Evolutionary conservation across 169 alveolate species (phyloP), one percentile per base, ranked within the genome.

Genomic region (Plasmodium vinckei): DNA sequence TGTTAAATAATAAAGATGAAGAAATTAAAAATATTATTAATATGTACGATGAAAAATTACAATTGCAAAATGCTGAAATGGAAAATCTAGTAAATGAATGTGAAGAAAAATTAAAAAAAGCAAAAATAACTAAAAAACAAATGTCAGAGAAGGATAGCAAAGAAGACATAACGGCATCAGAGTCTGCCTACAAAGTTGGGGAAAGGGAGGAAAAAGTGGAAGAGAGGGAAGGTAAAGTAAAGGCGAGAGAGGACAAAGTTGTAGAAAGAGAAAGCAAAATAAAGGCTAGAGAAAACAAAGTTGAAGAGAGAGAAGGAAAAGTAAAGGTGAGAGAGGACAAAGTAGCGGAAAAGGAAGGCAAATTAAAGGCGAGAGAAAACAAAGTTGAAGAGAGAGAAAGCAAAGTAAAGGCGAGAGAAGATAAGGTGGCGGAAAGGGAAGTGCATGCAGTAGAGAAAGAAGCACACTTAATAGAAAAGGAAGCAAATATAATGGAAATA

Each of bases 51-150:
- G 68, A 75, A 67, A 60, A 49, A 39, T 33, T 73, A 19, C 75
- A 73, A 25, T 19, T 10, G 2, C 88, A 61, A 73, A 73, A 73
- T 47, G 60, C 19, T 19, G 88, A 73, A 61, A 73, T 73, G 88
- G 88, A 73, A 46, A 27, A 33, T 12, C 9, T 73, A 33, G 56
- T 73, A 68, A 39, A 73, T 10, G 88, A 73, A 19, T 73, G 88
- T 39, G 88, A 73, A 17, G 65, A 61, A 33, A 73, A 73, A 15
- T 44, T 73, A 15, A 44, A 53, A 39, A 39, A 73, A 39, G 72
- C 88, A 13, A 51, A 53, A 54, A 17, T 15, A 54, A 54, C 19
- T 19, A 73, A 39, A 42, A 23, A 56, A 1, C 13, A 5, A 12
- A 46, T n/a, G 7, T 13, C 15, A 15, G 53, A 23, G 13, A 39